phyloP scores from a whole-genome alignment of 495 filamentous ascomycete genomes.

The Daldinia childiae region DNA sequence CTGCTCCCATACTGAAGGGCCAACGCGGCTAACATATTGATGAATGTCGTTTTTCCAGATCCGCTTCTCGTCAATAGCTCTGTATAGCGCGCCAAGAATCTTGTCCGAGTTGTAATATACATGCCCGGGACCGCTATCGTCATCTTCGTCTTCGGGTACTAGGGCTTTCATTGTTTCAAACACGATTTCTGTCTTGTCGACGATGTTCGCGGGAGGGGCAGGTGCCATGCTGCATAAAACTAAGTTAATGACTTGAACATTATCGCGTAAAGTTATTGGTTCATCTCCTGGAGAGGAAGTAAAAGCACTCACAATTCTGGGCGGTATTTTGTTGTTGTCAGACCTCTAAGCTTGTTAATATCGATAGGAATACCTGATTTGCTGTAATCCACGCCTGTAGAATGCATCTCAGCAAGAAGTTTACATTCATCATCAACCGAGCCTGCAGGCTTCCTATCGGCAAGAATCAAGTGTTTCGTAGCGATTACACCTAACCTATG shows the following conservation, averaged over 20 bases:
- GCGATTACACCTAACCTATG: conserved; percentile 71
- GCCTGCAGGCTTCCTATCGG: conserved; percentile 67
- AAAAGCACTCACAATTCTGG: conserved; percentile 55
- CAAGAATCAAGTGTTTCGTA: conserved; percentile 70
- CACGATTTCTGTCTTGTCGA: conserved; percentile 55
- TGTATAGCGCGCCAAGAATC: conserved; percentile 76
- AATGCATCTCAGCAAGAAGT: conserved; percentile 73
- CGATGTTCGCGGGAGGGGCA: conserved; percentile 66
- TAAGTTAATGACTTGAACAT: conserved; percentile 17
- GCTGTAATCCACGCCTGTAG: conserved; percentile 82
- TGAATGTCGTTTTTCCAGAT: conserved; percentile 69
- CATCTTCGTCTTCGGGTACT: conserved; percentile 60
- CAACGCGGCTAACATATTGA: conserved; percentile 30
- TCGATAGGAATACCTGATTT: conserved; percentile 78
- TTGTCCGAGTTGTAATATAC: conserved; percentile 74
- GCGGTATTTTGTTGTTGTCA: conserved; percentile 36
- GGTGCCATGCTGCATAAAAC: conserved; percentile 60
- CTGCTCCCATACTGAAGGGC: conserved; percentile 52
- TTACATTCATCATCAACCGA: conserved; percentile 67
- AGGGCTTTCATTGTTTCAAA: conserved; percentile 50
- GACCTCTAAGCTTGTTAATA: conserved; percentile 37
- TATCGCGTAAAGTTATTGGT: not conserved
- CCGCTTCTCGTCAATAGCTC: conserved; percentile 74
- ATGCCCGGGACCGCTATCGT: conserved; percentile 59
- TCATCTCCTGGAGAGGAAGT: not conserved